Evolutionary conservation across 208 protist species (phyloP), one percentile per base, ranked within the genome.

Genomic region (Trypanosoma cruzi): DNA sequence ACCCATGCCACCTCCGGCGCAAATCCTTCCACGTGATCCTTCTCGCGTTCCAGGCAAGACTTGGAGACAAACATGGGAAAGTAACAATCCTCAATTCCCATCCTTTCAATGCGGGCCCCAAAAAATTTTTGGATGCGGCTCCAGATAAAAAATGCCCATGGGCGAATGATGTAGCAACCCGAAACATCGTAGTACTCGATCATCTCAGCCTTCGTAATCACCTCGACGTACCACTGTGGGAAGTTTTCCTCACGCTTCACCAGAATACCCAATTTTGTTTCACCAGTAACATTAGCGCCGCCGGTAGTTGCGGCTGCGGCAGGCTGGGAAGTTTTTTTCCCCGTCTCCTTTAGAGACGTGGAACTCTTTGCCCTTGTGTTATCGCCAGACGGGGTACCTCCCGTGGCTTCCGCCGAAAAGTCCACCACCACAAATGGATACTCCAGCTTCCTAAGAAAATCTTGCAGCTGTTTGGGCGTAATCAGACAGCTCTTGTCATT

Each of bases 151-250:
- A 87, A 99, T 4, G 97, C 83, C 95, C 97, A 99, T 29, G 99
- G 98, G 57, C 98, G 95, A 13, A 99, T 93, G 73, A 99, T 99
- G 84, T 99, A 99, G 83, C 97, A 99, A 20, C 98, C 98, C 24
- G 95, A 98, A 44, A 99, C 97, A 85, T 99, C 98, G 86, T 99
- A 99, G 88, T 99, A 99, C 59, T 99, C 98, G 69, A 99, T 98
- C 91, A 99, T 96, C 85, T 99, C 98, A 26, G 90, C 78, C 70
- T 98, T 97, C 31, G 85, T 96, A 73, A 99, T 98, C 14, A 99
- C 94, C 76, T 99, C 90, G 31, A 82, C 89, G 84, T 99, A 99
- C 98, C 98, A 99, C 42, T 93, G 87, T 16, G 90, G 66, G 72
- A 99, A 99, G 79, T 99, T 93, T 24, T 91, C 92, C 16, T 92